These are phyloP conservation scores for Dichotomopilus funicola DNA, from an alignment of 2,329 filamentous ascomycete genomes.

Conservation along the genomic window DNA sequence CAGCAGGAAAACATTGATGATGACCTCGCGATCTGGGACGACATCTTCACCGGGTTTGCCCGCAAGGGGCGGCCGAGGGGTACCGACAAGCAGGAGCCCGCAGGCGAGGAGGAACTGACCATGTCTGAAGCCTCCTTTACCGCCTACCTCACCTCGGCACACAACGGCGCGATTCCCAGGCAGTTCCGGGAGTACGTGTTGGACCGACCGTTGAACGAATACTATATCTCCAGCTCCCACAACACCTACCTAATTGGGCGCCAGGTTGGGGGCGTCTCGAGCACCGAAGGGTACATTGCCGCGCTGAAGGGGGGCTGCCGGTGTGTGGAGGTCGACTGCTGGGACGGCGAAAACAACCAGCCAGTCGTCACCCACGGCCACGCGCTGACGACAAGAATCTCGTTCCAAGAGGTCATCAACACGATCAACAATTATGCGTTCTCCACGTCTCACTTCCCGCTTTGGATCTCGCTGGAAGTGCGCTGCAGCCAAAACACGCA, in stretches of 20 bases:
- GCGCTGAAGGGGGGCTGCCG: constrained; percentile 84
- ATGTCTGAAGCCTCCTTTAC: constrained; percentile 78
- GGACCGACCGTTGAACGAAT: constrained; percentile 85
- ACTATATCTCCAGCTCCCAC: constrained; percentile 97
- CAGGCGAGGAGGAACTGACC: constrained; percentile 39
- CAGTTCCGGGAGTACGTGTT: constrained; percentile 58
- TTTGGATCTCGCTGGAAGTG: constrained; percentile 93
- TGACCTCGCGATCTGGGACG: constrained; percentile 61
- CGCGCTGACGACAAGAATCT: constrained; percentile 80
- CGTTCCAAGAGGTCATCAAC: constrained; percentile 85
- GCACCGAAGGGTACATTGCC: constrained; percentile 89
- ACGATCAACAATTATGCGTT: constrained; percentile 96
- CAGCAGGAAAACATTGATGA: constrained; percentile 71
- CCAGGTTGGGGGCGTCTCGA: constrained; percentile 84
- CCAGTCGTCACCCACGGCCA: constrained; percentile 88
- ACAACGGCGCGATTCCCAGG: constrained; percentile 61
- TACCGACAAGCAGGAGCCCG: constrained; percentile 29
- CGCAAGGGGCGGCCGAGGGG: constrained; percentile 50
- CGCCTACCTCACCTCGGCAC: constrained; percentile 66
- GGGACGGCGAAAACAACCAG: constrained; percentile 84
- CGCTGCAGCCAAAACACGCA: constrained; percentile 85
- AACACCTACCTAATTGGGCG: constrained; percentile 94
- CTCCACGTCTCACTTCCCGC: constrained; percentile 73
- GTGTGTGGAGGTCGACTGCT: constrained; percentile 96
- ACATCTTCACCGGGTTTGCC: constrained; percentile 63